Evolutionary conservation across 371 early-diverging fungal species (phyloP).

Genomic region (Mortierella sp.): DNA sequence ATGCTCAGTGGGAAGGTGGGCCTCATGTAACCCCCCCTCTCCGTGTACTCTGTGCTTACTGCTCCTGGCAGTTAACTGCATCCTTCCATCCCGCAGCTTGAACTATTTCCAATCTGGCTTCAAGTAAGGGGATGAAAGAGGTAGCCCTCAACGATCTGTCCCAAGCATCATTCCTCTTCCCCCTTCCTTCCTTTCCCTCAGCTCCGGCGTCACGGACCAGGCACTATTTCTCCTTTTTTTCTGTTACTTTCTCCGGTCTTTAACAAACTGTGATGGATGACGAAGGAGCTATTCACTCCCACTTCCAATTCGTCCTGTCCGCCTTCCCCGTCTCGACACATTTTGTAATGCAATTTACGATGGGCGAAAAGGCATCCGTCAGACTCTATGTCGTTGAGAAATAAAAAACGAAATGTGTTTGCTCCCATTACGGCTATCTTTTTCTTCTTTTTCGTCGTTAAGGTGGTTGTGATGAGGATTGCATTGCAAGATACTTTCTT

Average conservation of each 20-base stretch:
- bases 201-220: slow-evolving; percentile 1
- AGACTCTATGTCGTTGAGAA: slow-evolving; percentile 7
- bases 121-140: no score
- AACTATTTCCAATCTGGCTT: no score
- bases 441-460: neutral
- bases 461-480: no score
- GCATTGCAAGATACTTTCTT: no score
- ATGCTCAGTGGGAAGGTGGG: no score
- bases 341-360: neutral
- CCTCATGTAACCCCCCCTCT: no score
- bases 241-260: neutral
- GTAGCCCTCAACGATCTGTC: no score
- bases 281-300: neutral
- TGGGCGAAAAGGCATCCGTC: slow-evolving; percentile 12
- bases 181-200: no score
- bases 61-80: no score
- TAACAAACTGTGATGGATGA: slow-evolving; percentile 6
- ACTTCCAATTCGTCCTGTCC: slow-evolving; percentile 9
- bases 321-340: neutral
- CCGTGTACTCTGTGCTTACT: no score
- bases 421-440: slow-evolving; percentile 8
- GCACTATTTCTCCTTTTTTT: neutral
- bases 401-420: slow-evolving; percentile 2
- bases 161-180: no score
- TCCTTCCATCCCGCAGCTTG: no score